phyloP scores from a whole-genome alignment of 768 basidiomycete genomes.

The Leccinum variicolor region DNA sequence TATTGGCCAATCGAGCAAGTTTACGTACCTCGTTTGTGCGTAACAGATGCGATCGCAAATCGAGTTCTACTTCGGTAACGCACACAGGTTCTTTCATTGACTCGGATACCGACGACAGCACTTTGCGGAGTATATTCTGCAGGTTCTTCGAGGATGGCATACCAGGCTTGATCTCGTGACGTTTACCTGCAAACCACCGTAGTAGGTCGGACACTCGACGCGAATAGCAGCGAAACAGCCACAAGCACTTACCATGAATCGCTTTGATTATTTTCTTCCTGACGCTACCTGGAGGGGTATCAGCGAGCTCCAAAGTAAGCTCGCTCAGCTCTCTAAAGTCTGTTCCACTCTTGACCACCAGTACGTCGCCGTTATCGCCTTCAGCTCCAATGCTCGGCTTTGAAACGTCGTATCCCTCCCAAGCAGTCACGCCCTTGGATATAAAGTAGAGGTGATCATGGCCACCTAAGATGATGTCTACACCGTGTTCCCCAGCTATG shows the following conservation, averaged over 20 bases:
- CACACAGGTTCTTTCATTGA: constrained; percentile 77
- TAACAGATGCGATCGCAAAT: constrained; percentile 72
- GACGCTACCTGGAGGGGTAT: constrained; percentile 58
- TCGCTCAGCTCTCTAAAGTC: constrained; percentile 89
- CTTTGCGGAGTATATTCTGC: constrained; percentile 51
- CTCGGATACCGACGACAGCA: constrained; percentile 66
- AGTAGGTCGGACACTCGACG: not conserved
- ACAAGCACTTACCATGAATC: constrained; percentile 48
- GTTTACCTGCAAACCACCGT: constrained; percentile 49
- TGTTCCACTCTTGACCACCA: constrained; percentile 82
- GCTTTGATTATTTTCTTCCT: constrained; percentile 60
- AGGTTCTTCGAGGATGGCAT: constrained; percentile 56
- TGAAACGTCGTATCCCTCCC: constrained; percentile 61
- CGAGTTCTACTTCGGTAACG: constrained; percentile 60
- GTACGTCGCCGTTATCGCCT: constrained; percentile 64
- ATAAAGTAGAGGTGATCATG: constrained; percentile 86
- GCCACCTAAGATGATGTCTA: constrained; percentile 81
- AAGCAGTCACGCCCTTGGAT: constrained; percentile 59
- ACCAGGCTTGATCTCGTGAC: constrained; percentile 57
- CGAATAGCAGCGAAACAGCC: not conserved
- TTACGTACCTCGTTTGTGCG: constrained; percentile 62
- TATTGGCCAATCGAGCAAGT: not conserved
- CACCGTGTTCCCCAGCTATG: constrained; percentile 61
- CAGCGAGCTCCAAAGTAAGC: constrained; percentile 57
- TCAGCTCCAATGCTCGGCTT: constrained; percentile 62